Evolutionary conservation across 192 early-diverging fungal genomes (phyloP), one percentile per base, ranked within the genome.

Genomic region (Coemansia sp.): DNA sequence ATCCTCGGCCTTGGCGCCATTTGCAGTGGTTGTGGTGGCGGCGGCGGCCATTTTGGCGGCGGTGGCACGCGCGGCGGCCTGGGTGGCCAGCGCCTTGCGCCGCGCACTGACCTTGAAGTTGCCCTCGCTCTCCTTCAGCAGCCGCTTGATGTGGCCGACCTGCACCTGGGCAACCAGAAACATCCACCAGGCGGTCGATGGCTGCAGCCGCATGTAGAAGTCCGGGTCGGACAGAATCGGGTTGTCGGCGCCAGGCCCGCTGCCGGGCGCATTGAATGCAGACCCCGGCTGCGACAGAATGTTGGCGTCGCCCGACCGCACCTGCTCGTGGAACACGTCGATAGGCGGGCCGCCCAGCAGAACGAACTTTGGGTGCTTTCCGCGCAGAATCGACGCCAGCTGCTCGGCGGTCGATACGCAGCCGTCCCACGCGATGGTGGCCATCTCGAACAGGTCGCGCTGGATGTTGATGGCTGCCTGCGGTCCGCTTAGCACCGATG

Each of bases 131-230:
- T 82, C 80, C 53, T 71, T 70, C 13, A 82, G 64, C 69, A 82
- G 37, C 5, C 80, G 74, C 75, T 82, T 82, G 71, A 82, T 82
- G 21, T 82, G 80, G 18, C 80, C 80, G 41, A 82, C 80, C 49
- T 82, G 80, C 53, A 82, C 80, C 63, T 82, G 80, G 9, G 80
- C 80, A 4, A 82, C 80, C 8, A 82, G 54, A 50, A 77, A 82
- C 74, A 82, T 82, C 80, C 80, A 82, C 80, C 80, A 82, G 3
- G 80, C 80, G 0, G 80, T 82, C 19, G 80, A 82, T 16, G 80
- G 80, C 75, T 82, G 80, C 63, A 82, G 60, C 42, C 80, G 74
- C 80, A 82, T 82, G 63, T 82, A 82, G 52, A 82, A 77, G 40
- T 82, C 80, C 2, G 80, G 80, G 37, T 82, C 80, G 0, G 75